Base-by-base conservation (phyloP, 345 rosid genomes). In the Sisymbrium irio region DNA sequence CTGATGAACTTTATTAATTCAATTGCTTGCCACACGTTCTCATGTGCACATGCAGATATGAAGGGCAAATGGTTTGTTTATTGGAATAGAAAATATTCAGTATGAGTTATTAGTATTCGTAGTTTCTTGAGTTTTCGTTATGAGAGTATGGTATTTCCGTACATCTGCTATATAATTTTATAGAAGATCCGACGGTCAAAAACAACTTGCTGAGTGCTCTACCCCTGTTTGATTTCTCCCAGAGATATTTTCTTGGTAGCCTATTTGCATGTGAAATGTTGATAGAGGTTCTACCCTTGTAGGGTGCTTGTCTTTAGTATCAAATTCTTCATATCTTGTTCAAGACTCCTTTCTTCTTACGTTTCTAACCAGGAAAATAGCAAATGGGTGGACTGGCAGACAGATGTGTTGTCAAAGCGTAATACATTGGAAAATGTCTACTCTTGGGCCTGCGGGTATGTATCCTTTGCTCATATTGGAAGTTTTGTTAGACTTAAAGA, bases 371-470 rank as follows among this genome's bases (percentile, higher is more conserved):
- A 93, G 97, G 95, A 77, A 79, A 87, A 84, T 68, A 77, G 65
- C 70, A 83, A 80, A 42, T 92, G 98, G 98, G 75, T 60, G 77
- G 91, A 88, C 32, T 89, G 94, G 96, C 91, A 87, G 47, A 68
- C 83, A 41, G 85, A 83, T 85, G 83, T 87, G 41, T 80, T 92
- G 56, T 82, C 88, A 42, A 85, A 88, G 75, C 91, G 98, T 55
- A 92, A 92, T 77, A 80, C 88, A 3, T 78, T 87, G 81, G 98
- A 92, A 83, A 92, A 92, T 77, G 88, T 88, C 19, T 86, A 83
- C 73, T 88, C 89, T 62, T 92, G 98, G 98, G 85, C 87, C 33
- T 92, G 98, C 58, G 97, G 98, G 98, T 93, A 80, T 59, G 92
- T 82, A 72, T 53, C 49, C 58, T 30, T 51, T 57, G 20, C 25